Evolutionary conservation across 73 alveolate genomes (phyloP).

Genomic region (Symbiodinium pilosum): DNA sequence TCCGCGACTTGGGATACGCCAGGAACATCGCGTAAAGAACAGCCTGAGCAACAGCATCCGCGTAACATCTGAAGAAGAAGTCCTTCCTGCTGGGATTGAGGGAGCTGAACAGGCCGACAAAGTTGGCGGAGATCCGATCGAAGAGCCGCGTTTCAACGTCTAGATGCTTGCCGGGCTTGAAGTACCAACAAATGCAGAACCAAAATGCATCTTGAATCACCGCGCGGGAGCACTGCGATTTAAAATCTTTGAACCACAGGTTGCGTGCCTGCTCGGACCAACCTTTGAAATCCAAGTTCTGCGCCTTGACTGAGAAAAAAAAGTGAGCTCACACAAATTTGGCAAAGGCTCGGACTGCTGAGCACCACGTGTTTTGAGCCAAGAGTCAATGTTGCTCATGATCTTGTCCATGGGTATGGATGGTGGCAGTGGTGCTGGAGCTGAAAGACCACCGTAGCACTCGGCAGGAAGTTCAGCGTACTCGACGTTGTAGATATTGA

Average conservation of each 20-base stretch:
- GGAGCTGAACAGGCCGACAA: slow-evolving; percentile 87
- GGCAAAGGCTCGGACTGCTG: too few species aligned
- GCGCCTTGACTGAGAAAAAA: slow-evolving; percentile 62
- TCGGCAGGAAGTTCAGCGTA: slow-evolving; percentile 84
- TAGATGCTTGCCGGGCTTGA: slow-evolving; percentile 94
- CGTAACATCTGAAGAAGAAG: slow-evolving; percentile 97
- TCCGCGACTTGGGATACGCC: slow-evolving; percentile 98
- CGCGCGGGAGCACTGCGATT: slow-evolving; percentile 64
- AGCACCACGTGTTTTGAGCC: too few species aligned
- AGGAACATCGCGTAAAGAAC: slow-evolving; percentile 97
- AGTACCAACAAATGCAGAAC: slow-evolving; percentile 68
- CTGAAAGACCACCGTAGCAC: slow-evolving; percentile 4
- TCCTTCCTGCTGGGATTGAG: slow-evolving; percentile 68
- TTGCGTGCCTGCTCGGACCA: slow-evolving; percentile 95
- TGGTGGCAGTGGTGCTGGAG: slow-evolving; percentile 81
- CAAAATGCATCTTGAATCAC: slow-evolving; percentile 54
- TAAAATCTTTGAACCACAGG: slow-evolving; percentile 89
- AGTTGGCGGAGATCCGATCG: slow-evolving; percentile 85
- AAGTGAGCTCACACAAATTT: too few species aligned
- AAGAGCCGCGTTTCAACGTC: slow-evolving; percentile 71
- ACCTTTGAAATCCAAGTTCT: slow-evolving; percentile 87
- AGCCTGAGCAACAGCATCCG: slow-evolving; percentile 98
- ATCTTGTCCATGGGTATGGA: slow-evolving; percentile 92
- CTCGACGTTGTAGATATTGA: slow-evolving; percentile 91
- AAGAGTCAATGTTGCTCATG: slow-evolving; percentile 77